Evolutionary conservation across 2,329 filamentous ascomycete genomes (phyloP), one percentile per base, ranked within the genome.

Genomic region (Botrytis fragariae): DNA sequence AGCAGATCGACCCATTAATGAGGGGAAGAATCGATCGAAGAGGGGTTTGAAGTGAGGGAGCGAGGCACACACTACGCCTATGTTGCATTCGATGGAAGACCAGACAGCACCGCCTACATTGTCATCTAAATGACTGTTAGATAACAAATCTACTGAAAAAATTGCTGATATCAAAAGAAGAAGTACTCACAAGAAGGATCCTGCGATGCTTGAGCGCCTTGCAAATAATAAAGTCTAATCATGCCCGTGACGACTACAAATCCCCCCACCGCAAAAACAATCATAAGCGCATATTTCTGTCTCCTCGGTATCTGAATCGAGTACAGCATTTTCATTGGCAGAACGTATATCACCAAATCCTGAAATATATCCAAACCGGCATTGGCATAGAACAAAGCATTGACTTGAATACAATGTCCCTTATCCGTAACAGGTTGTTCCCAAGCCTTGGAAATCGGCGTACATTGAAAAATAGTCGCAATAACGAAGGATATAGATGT

Each of bases 21-120:
- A 32, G 4, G 61, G 70, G 16, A 72, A 54, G 48, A 60, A 72
- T 12, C 60, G 61, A 20, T 72, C 70, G 45, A 72, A 59, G 25
- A 72, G 70, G 7, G 70, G 70, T 39, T 72, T 72, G 61, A 72
- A 67, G 37, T 67, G 70, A 18, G 71, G 71, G 22, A 72, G 42
- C 25, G 63, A 72, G 20, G 71, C 64, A 39, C 71, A 72, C 9
- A 72, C 57, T 18, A 72, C 59, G 6, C 64, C 64, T 9, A 72
- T 69, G 10, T 72, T 72, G 25, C 51, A 72, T 63, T 72, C 71
- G 32, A 69, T 69, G 54, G 32, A n/a, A 1, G 71, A 68, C 71
- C 63, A 72, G 35, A 69, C 16, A 9, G 71, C 62, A 14, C 54
- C 44, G 35, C 71, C 63, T 20, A 51, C 32, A 69, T 68, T 72